These are phyloP conservation scores for Venturia carpophila DNA, from an alignment of 2,329 filamentous ascomycete genomes.

Conservation along the genomic window DNA sequence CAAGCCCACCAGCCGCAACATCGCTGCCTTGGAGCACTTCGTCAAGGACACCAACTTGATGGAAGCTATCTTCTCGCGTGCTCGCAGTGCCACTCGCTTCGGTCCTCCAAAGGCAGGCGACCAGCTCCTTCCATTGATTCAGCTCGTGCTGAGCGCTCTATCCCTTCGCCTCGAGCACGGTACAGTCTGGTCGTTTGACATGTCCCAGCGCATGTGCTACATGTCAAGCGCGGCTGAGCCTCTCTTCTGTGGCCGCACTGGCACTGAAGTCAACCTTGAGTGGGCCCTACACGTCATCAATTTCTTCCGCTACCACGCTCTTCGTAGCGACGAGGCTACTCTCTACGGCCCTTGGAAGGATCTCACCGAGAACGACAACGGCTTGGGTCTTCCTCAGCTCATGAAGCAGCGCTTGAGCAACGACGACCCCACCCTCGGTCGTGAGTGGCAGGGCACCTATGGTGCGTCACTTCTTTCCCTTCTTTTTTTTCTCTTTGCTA, in stretches of 20 bases:
- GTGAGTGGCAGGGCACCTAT: slow-evolving; percentile 46
- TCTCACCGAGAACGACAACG: slow-evolving; percentile 24
- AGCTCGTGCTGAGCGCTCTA: slow-evolving; percentile 24
- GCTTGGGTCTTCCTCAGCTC: slow-evolving; percentile 34
- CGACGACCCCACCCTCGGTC: slow-evolving; percentile 28
- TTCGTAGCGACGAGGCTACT: slow-evolving; percentile 30
- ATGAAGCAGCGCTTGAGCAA: slow-evolving; percentile 34
- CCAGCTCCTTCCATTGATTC: slow-evolving; percentile 25
- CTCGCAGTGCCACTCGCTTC: background rate
- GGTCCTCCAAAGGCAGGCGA: background rate
- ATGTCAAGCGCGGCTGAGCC: slow-evolving; percentile 27
- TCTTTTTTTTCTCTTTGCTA: slow-evolving; percentile 7
- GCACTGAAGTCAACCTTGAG: slow-evolving; percentile 36
- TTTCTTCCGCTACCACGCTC: slow-evolving; percentile 48
- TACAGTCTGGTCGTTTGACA: slow-evolving; percentile 33
- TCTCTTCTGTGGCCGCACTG: slow-evolving; percentile 35
- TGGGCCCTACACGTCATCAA: slow-evolving; percentile 43
- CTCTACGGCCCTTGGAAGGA: slow-evolving; percentile 31
- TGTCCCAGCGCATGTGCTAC: slow-evolving; percentile 42
- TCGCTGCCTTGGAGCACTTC: slow-evolving; percentile 5
- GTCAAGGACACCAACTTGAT: slow-evolving; percentile 19
- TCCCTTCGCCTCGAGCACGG: slow-evolving; percentile 23
- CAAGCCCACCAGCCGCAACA: background rate
- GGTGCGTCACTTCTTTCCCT: slow-evolving; percentile 24
- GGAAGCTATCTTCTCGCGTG: slow-evolving; percentile 18